Conservation (phyloP, 345 rosid species). For the Draba incana region DNA sequence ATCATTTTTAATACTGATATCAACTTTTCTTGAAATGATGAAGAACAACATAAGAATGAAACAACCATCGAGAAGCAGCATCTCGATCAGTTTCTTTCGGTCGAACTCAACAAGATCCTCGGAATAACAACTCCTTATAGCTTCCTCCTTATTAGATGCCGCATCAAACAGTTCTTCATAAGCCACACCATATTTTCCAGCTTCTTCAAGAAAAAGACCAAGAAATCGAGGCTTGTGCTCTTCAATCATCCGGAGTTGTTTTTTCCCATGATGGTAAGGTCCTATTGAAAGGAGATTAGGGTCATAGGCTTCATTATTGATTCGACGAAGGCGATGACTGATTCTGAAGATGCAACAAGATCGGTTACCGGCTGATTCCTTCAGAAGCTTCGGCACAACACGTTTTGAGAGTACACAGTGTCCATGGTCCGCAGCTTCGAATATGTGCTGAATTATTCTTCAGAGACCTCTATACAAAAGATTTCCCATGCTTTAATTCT, state of each 20-base stretch:
- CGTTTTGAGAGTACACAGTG: not conserved
- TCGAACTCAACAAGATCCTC: slow-evolving; percentile 20
- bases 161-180: slow-evolving; percentile 13
- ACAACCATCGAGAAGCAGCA: slow-evolving; percentile 62
- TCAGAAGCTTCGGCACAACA: slow-evolving; percentile 40
- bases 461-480: too few relatives aligned
- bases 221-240: slow-evolving; percentile 52
- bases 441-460: too few relatives aligned
- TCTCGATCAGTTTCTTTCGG: slow-evolving; percentile 32
- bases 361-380: slow-evolving; percentile 37
- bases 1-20: slow-evolving; percentile 36
- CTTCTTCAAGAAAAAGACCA: slow-evolving; percentile 25
- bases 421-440: too few relatives aligned
- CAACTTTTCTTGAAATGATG: slow-evolving; percentile 40
- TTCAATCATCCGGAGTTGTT: slow-evolving; percentile 44
- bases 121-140: slow-evolving; percentile 43
- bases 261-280: slow-evolving; percentile 49
- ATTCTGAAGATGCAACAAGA: slow-evolving; percentile 51
- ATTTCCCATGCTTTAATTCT: too few relatives aligned
- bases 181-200: not conserved
- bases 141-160: slow-evolving; percentile 13
- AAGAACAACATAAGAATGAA: slow-evolving; percentile 56
- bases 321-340: slow-evolving; percentile 39
- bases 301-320: slow-evolving; percentile 41
- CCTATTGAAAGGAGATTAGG: slow-evolving; percentile 52